Base-by-base conservation (phyloP, 345 rosid species). In the Citrus maxima region DNA sequence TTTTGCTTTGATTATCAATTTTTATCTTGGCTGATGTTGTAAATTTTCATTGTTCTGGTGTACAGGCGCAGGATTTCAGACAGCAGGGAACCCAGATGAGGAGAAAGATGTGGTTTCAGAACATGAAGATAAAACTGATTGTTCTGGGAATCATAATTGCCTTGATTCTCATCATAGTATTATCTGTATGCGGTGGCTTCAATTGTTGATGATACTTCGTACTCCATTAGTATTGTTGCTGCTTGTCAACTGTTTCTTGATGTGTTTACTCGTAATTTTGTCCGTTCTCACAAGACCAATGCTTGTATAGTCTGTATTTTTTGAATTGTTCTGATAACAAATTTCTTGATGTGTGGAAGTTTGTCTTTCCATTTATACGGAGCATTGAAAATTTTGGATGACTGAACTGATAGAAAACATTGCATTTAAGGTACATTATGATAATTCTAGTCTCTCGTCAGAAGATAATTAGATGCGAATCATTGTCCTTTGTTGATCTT, bases 61-160 rank as follows among this genome's bases (percentile, higher is more conserved):
- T 54, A 21, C 82, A 92, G 97, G 97, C 97, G 1, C 92, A 90
- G 84, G 97, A 89, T 80, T 92, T 92, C 86, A 88, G 90, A 88
- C 87, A 86, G 55, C 90, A 87, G 49, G 97, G 97, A 19, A 90
- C 90, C 65, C 55, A 78, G 87, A 87, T 90, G 86, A 86, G 88
- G 87, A 86, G 97, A 82, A 92, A 85, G 86, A 88, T 92, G 94
- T 92, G 97, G 97, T 37, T 86, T 30, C 87, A 88, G 83, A 90
- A 82, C 90, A 89, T 90, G 92, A 95, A 89, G 83, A 82, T 89
- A 49, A 95, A 93, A 88, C 88, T 91, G 69, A 86, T 91, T 60
- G 89, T 85, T 71, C 82, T 89, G 64, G 93, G 84, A 49, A 85
- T 90, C 80, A 37, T 93, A 66, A 77, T 89, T 28, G 90, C 87